Conservation (phyloP, 1,284 basidiomycete genomes). For the Ganoderma lucidum region DNA sequence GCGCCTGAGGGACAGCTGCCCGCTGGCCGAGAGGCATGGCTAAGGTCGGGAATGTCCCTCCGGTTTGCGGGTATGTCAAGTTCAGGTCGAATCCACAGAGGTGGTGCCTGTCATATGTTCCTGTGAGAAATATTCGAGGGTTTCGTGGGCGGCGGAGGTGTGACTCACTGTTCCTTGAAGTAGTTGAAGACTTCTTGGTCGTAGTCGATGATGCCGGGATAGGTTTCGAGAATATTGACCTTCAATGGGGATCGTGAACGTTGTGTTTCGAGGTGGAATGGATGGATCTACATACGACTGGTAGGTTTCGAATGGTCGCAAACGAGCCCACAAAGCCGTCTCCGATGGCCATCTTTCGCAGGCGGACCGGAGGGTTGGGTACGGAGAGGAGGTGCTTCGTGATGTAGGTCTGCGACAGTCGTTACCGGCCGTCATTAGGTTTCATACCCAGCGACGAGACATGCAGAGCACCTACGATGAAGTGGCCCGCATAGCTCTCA, state of each 20-base stretch:
- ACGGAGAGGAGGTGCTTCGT: constrained; percentile 68
- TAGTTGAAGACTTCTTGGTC: constrained; percentile 69
- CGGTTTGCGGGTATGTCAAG: constrained; percentile 70
- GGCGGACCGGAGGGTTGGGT: constrained; percentile 67
- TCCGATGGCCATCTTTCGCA: constrained; percentile 71
- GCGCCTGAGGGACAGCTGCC: not conserved
- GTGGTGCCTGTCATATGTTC: constrained; percentile 29
- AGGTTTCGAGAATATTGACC: constrained; percentile 68
- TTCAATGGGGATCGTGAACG: constrained; percentile 33
- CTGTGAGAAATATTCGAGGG: not conserved
- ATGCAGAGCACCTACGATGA: constrained; percentile 44
- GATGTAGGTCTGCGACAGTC: constrained; percentile 62
- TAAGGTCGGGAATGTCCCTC: constrained; percentile 55
- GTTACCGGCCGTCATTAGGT: not conserved
- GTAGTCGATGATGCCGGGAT: constrained; percentile 75
- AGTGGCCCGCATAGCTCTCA: constrained; percentile 42
- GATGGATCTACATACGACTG: constrained; percentile 48
- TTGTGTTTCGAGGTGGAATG: not conserved
- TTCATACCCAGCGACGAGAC: not conserved
- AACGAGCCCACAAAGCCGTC: constrained; percentile 63
- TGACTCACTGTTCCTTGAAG: constrained; percentile 66
- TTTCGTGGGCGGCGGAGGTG: not conserved
- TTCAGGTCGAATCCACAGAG: constrained; percentile 65
- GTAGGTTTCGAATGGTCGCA: constrained; percentile 56
- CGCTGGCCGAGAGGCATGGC: not conserved